phyloP scores from a whole-genome alignment of 495 filamentous ascomycete species.

The Xylaria venustula region DNA sequence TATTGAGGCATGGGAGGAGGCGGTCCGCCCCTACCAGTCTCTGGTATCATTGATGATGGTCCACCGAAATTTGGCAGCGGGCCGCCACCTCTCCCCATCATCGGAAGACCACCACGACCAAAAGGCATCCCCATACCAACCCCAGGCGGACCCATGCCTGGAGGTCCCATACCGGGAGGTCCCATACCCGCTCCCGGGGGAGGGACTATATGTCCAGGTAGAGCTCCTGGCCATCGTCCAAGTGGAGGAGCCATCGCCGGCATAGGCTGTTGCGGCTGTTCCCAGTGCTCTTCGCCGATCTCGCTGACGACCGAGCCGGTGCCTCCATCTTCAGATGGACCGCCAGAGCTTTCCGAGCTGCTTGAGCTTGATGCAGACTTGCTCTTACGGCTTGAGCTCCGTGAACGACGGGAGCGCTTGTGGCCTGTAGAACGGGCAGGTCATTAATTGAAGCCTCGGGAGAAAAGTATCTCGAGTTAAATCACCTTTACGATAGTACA shows the following conservation, averaged over 20 bases:
- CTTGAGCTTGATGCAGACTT: neutral
- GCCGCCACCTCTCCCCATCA: conserved; percentile 13
- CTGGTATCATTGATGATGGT: neutral
- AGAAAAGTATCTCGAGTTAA: neutral
- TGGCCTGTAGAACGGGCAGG: neutral
- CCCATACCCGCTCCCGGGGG: neutral
- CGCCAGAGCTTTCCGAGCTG: neutral
- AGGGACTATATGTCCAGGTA: neutral
- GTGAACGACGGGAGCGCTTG: neutral
- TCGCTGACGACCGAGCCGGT: neutral
- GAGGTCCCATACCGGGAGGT: too few species aligned
- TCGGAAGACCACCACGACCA: conserved; percentile 10
- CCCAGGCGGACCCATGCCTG: conserved; percentile 3
- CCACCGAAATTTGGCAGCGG: conserved; percentile 9
- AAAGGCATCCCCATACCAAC: conserved; percentile 8
- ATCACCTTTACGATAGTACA: conserved; percentile 8
- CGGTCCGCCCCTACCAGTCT: neutral
- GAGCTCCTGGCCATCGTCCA: neutral
- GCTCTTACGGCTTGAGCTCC: neutral
- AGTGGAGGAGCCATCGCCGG: conserved; percentile 4
- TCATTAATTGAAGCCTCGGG: neutral
- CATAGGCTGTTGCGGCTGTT: conserved; percentile 5
- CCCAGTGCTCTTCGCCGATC: conserved; percentile 1
- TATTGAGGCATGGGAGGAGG: neutral
- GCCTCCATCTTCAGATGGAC: neutral